phyloP scores from a whole-genome alignment of 495 filamentous ascomycete genomes.

The Aspergillus baeticus region DNA sequence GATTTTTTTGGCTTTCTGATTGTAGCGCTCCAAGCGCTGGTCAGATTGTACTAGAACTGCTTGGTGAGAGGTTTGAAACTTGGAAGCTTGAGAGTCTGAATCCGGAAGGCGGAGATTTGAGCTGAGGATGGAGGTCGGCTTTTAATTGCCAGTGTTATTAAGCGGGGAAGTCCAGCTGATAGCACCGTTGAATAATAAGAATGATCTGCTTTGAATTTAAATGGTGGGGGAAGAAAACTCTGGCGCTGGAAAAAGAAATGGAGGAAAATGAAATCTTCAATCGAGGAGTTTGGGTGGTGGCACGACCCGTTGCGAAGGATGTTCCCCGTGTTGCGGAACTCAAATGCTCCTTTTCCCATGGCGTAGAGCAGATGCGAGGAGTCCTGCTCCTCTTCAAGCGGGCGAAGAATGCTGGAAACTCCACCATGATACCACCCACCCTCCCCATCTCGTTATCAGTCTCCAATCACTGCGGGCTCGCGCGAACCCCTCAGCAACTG shows the following conservation, averaged over 20 bases:
- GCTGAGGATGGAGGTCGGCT: neutral
- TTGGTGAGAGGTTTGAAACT: neutral
- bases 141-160: neutral
- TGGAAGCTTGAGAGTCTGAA: neutral
- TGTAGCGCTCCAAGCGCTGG: slow-evolving; percentile 17
- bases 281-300: neutral
- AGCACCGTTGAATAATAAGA: neutral
- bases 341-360: slow-evolving; percentile 14
- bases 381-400: neutral
- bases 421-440: slow-evolving; percentile 4
- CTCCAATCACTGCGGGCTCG: neutral
- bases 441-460: slow-evolving; percentile 8
- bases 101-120: neutral
- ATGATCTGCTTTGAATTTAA: neutral
- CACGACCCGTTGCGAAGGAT: slow-evolving; percentile 5
- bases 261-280: neutral
- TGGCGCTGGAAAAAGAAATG: slow-evolving; percentile 1
- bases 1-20: neutral
- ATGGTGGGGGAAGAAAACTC: neutral
- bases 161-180: neutral
- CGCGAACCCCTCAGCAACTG: neutral
- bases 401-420: neutral
- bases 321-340: slow-evolving; percentile 10
- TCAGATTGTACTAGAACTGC: neutral
- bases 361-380: neutral